Evolutionary conservation across 202 grass and related monocot genomes (phyloP), one percentile per base, ranked within the genome.

Genomic region (Eragrostis tef): DNA sequence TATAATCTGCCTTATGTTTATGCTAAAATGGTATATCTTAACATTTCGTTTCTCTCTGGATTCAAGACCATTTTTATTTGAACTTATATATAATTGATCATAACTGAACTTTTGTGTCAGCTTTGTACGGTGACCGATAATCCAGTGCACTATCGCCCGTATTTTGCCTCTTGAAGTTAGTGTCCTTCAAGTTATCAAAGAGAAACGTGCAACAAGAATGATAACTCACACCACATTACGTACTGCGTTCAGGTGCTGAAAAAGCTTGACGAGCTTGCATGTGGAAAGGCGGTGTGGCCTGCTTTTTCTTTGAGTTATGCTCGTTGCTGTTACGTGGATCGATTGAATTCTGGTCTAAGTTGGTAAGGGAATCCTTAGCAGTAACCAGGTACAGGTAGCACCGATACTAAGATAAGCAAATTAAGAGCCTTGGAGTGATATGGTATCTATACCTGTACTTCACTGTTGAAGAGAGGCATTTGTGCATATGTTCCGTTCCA

Each of bases 401-500:
- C 46, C 63, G 56, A 34, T 34, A 84, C 24, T 74, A 78, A 53
- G 73, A 78, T 89, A 89, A 73, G 67, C 58, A 73, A 69, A 11
- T 11, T 21, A 27, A 24, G 41, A 16, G 39, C 11, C 58, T 6
- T 57, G 49, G 46, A 47, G 21, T 51, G 82, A 82, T 31, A 81
- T 82, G 87, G 73, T 46, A 66, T 68, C 64, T 85, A 52, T 81
- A 67, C 13, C 58, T 14, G 68, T 74, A 52, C 65, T 70, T 60
- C 56, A 64, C 14, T 64, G 71, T 73, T 60, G 27, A 61, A 71
- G 10, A 14, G 75, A 42, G 49, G 62, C 62, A 2, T 67, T 21
- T 48, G 62, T 79, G 86, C 82, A 65, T 85, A 77, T 85, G 82
- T 83, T 89, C 83, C 50, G 25, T 74, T 57, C 61, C 73, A 31